Evolutionary conservation across 352 stramenopile species (phyloP), one percentile per base, ranked within the genome.

Genomic region (Pythium grandisporangium): DNA sequence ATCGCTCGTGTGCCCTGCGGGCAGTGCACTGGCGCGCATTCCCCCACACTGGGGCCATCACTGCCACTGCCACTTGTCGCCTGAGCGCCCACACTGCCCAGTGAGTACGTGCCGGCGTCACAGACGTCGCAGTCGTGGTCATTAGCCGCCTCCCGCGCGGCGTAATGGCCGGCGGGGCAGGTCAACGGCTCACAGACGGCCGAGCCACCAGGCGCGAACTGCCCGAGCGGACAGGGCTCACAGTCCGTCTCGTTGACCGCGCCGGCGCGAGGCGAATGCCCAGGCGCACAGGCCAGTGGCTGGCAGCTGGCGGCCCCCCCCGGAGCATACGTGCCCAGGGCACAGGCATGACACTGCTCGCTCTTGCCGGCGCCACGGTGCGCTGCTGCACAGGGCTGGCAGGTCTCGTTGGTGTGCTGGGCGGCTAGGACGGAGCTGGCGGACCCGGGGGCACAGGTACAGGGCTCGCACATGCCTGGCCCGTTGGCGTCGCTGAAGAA

Each of bases 401-500:
- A 72, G 6, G 37, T 58, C 22, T 32, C 20, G 0, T 45, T 53
- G 8, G 27, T 21, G 19, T 56, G 26, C n/a, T 25, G 22, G 4
- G 52, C 55, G 0, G 48, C 48, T 2, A 32, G 22, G 14, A 30
- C 35, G 1, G 25, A 25, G 51, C 58, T 69, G n/a, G 62, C 37
- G 2, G 42, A 48, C 17, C 62, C 62, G 10, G 58, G 41, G 3
- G 45, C 35, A 19, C 62, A 72, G 35, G 14, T 29, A 27, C 50
- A 63, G 6, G 62, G 54, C 36, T 72, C 49, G 51, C 62, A 72
- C 55, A 69, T 66, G 45, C 63, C 55, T n/a, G 58, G 57, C 5
- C 62, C 62, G 36, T 50, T 17, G 23, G 43, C 45, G 48, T 66
- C 45, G 38, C 42, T 66, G 52, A 58, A 72, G 42, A 72, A 72